Evolutionary conservation across 116 monocot genomes (phyloP).

Genomic region (Papilionanthe hybrid): DNA sequence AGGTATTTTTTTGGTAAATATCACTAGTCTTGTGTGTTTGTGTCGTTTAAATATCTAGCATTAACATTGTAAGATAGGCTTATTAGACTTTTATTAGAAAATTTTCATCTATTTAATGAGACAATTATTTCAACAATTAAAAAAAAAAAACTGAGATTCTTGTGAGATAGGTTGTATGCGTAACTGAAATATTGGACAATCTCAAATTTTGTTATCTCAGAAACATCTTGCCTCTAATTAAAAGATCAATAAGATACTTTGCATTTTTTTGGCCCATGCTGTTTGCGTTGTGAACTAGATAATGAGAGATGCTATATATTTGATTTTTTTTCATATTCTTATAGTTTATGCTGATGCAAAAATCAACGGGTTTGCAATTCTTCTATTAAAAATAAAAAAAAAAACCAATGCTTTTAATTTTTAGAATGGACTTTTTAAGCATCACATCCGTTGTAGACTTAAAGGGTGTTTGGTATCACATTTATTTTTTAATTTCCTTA

Average conservation of each 20-base stretch:
- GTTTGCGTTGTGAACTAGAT: too few relatives aligned
- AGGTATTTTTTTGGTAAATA: constrained; percentile 28
- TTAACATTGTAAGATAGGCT: background rate
- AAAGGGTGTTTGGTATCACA: too few relatives aligned
- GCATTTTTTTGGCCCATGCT: too few relatives aligned
- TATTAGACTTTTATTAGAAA: background rate
- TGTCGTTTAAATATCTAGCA: background rate
- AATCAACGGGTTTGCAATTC: background rate
- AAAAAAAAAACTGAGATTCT: background rate
- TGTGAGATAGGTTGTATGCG: background rate
- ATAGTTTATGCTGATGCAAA: background rate
- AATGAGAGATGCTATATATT: background rate
- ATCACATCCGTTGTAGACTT: too few relatives aligned
- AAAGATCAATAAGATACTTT: too few relatives aligned
- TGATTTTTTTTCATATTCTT: background rate
- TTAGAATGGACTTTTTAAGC: too few relatives aligned
- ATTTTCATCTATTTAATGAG: background rate
- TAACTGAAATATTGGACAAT: background rate
- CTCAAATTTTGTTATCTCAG: background rate
- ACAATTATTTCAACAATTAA: background rate
- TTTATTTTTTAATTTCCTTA: too few relatives aligned
- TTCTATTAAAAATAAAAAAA: background rate
- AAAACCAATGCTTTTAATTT: too few relatives aligned
- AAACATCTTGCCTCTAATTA: background rate
- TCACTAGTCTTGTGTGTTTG: background rate